Percentiles rank a stretch among this genome's conserved stretches.
These are phyloP conservation scores for Rhizopogon hawkerae DNA, from an alignment of 1,284 basidiomycete genomes.

Conservation along the genomic window DNA sequence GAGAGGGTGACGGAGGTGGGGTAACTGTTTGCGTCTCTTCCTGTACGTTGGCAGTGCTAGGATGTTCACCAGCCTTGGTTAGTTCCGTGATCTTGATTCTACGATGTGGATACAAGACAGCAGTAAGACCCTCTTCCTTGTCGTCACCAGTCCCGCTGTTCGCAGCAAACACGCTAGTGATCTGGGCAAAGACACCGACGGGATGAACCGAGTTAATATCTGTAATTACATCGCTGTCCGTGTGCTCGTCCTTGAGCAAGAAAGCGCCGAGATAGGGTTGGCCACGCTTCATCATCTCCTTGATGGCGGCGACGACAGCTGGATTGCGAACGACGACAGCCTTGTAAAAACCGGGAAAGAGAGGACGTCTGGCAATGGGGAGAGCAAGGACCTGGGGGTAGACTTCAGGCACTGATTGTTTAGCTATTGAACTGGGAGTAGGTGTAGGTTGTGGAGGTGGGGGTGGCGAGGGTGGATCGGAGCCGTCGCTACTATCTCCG, in stretches of 20 bases:
- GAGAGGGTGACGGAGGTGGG: slow-evolving; percentile 37
- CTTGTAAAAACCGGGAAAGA: slow-evolving; percentile 98
- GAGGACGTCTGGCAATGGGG: slow-evolving; percentile 90
- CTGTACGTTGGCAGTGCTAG: slow-evolving; percentile 40
- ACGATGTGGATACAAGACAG: slow-evolving; percentile 92
- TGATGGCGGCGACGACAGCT: slow-evolving; percentile 87
- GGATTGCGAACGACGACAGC: slow-evolving; percentile 90
- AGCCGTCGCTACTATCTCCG: slow-evolving; percentile 23
- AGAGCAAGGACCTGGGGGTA: slow-evolving; percentile 95
- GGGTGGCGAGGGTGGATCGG: slow-evolving; percentile 27
- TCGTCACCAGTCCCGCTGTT: slow-evolving; percentile 52
- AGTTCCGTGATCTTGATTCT: slow-evolving; percentile 88
- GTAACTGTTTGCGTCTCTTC: slow-evolving; percentile 39
- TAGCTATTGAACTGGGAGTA: slow-evolving; percentile 57
- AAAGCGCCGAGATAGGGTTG: slow-evolving; percentile 98
- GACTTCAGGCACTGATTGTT: slow-evolving; percentile 75
- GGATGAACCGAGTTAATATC: slow-evolving; percentile 83
- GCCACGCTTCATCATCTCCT: slow-evolving; percentile 93
- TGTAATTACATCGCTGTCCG: slow-evolving; percentile 90
- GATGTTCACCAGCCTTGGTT: slow-evolving; percentile 53
- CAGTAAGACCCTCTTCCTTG: slow-evolving; percentile 83
- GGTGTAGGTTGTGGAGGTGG: slow-evolving; percentile 31
- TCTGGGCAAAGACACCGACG: slow-evolving; percentile 96
- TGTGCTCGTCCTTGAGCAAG: slow-evolving; percentile 90
- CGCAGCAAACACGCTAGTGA: slow-evolving; percentile 88